These are phyloP conservation scores for Russula lepida DNA, from an alignment of 768 basidiomycete genomes.

Conservation along the genomic window DNA sequence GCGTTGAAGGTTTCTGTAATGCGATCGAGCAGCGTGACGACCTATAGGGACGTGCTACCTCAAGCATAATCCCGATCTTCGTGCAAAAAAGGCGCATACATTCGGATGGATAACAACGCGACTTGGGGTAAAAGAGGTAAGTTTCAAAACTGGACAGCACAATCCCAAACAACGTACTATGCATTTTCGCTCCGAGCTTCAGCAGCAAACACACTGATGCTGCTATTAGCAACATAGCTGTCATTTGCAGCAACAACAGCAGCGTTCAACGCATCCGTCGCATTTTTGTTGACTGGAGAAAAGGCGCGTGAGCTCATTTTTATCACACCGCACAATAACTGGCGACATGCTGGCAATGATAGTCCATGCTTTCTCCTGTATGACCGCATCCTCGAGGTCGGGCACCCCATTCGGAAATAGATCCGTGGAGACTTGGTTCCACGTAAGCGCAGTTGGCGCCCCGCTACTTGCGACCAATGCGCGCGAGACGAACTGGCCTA, in stretches of 20 bases:
- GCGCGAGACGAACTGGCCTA: conserved; percentile 41
- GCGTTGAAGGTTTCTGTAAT: conserved; percentile 31
- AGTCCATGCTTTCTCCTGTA: conserved; percentile 46
- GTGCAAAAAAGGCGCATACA: not conserved
- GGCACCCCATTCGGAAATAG: conserved; percentile 38
- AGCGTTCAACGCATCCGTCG: conserved; percentile 20
- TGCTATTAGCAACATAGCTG: conserved; percentile 31
- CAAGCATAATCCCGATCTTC: not conserved
- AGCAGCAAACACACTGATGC: conserved; percentile 38
- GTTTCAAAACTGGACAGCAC: not conserved
- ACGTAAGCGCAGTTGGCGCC: conserved; percentile 33
- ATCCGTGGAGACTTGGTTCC: conserved; percentile 35
- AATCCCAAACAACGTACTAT: conserved; percentile 32
- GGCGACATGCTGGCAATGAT: conserved; percentile 41
- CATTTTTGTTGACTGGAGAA: conserved; percentile 30
- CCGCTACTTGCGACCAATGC: conserved; percentile 30
- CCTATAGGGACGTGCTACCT: conserved; percentile 16
- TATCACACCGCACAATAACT: not conserved
- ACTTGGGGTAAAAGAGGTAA: not conserved
- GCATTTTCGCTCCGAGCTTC: conserved; percentile 52
- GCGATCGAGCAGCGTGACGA: conserved; percentile 31
- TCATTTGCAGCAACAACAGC: conserved; percentile 30
- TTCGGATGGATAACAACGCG: not conserved
- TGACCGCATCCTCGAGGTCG: conserved; percentile 38
- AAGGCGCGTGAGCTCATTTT: conserved; percentile 28